These are phyloP conservation scores for Corrigiola litoralis DNA, from an alignment of 179 eudicot species.

Conservation along the genomic window DNA sequence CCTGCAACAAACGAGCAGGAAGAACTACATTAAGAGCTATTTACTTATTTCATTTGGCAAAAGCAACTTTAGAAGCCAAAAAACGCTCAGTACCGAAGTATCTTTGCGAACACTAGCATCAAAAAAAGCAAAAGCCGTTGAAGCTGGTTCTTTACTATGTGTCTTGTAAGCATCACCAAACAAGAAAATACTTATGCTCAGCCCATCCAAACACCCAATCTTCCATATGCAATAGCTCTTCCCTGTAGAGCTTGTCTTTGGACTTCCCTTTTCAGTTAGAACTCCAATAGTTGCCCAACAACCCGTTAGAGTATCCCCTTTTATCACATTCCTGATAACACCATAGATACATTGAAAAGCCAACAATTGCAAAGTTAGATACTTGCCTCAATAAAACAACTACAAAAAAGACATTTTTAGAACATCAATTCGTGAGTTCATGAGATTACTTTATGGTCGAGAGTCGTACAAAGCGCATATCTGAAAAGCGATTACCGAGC, in stretches of 20 bases:
- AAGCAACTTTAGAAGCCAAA: constrained; percentile 7
- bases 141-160: constrained; percentile 50
- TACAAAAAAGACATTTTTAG: neutral
- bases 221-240: constrained; percentile 73
- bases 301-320: constrained; percentile 80
- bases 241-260: constrained; percentile 69
- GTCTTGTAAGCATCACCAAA: constrained; percentile 88
- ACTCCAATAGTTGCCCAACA: constrained; percentile 98
- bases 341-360: constrained; percentile 7
- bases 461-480: constrained; percentile 79
- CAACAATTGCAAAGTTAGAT: constrained; percentile 4
- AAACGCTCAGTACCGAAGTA: constrained; percentile 36
- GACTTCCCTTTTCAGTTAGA: constrained; percentile 58
- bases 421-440: neutral
- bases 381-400: constrained; percentile 7
- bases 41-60: neutral
- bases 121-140: constrained; percentile 74
- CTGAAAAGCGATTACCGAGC: constrained; percentile 67
- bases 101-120: constrained; percentile 64
- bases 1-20: constrained; percentile 36
- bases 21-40: neutral
- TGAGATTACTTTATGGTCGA: constrained; percentile 65
- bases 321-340: constrained; percentile 59
- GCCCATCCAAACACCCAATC: constrained; percentile 83
- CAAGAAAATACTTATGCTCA: constrained; percentile 64